Evolutionary conservation across 2,329 filamentous ascomycete genomes (phyloP), one percentile per base, ranked within the genome.

Genomic region (Colletotrichum agaves): DNA sequence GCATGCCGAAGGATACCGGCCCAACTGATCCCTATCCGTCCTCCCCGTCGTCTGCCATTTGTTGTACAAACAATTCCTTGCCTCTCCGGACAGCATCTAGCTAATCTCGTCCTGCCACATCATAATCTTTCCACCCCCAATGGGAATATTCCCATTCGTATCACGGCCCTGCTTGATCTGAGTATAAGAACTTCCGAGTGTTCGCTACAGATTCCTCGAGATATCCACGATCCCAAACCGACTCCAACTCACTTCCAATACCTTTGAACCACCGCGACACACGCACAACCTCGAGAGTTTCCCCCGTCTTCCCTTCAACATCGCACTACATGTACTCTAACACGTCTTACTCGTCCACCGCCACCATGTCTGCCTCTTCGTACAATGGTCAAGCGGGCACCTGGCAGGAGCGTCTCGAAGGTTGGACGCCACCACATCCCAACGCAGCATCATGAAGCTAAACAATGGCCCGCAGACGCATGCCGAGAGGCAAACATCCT

Each of bases 391-490:
- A 69, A 50, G 68, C 60, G 37, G 52, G 60, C 41, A 68, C 76
- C 57, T 89, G 87, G 87, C 87, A 89, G 73, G 84, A 87, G 63
- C 83, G 83, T 65, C 84, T 90, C 52, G 79, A 84, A 78, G 81
- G 87, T 89, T 80, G 63, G 80, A 69, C 69, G 67, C 67, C 71
- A 71, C 67, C 31, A 31, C 56, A 27, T 21, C 61, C 27, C 13
- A 46, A 23, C 33, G 12, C 11, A 46, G 31, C 15, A n/a, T 43
- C 7, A 31, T 46, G 35, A 53, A 58, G 58, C 50, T 69, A 53
- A 55, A 60, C 71, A 61, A 67, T 65, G 56, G 50, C 68, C 46
- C 43, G 23, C 72, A 91, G 89, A 86, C 63, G 82, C 85, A 70
- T 92, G 90, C 76, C 84, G 82, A 63, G 81, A 82, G 68, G 81